Percentiles rank a stretch among this genome's conserved stretches.
Evolutionary conservation across 176 grass and related monocot genomes (phyloP).

Genomic region (Hyparrhenia diplandra): DNA sequence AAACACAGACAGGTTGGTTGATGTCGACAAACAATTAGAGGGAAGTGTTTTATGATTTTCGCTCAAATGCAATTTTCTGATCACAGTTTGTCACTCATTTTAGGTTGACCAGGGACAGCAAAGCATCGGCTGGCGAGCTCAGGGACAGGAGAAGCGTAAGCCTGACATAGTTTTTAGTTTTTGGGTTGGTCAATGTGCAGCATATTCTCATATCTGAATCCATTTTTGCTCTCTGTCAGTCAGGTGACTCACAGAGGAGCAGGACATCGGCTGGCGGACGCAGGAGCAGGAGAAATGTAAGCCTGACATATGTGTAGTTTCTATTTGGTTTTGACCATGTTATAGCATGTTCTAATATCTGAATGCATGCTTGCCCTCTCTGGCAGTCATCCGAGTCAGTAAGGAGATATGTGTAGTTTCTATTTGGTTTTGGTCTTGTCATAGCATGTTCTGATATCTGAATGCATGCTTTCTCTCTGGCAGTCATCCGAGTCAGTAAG

Average conservation of each 20-base stretch:
- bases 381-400: conserved; percentile 58
- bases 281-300: conserved; percentile 68
- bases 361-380: neutral
- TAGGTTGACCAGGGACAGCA: conserved; percentile 64
- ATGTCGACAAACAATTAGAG: neutral
- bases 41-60: neutral
- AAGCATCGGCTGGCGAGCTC: conserved; percentile 35
- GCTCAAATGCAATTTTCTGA: conserved; percentile 8
- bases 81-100: conserved; percentile 15
- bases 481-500: conserved; percentile 65
- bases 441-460: neutral
- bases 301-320: neutral
- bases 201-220: neutral
- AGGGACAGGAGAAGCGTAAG: conserved; percentile 69
- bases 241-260: neutral
- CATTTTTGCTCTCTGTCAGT: no score
- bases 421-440: neutral
- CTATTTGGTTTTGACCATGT: neutral
- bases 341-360: neutral
- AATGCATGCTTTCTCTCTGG: neutral
- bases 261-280: neutral
- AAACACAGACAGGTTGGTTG: conserved; percentile 47
- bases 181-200: neutral
- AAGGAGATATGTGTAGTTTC: conserved; percentile 23
- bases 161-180: neutral